A percentile compares a stretch with the other conserved stretches of the same genome.
phyloP scores from a whole-genome alignment of 371 early-diverging fungal species.

The Circinella umbellata region DNA sequence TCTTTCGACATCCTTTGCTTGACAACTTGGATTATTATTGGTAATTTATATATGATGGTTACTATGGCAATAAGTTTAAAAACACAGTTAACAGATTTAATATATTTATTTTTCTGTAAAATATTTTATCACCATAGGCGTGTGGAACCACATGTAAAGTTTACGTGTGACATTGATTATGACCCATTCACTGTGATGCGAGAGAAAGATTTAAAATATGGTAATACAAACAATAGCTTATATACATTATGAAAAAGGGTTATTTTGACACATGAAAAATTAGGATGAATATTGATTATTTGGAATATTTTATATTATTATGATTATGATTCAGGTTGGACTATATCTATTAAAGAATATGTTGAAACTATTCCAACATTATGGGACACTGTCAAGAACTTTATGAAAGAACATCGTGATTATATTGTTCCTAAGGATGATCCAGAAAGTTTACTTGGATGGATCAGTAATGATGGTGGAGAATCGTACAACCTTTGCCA shows the following conservation, averaged over 20 bases:
- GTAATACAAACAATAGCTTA: conserved; percentile 26
- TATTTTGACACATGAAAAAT: background rate
- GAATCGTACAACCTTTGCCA: conserved; percentile 75
- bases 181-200: conserved; percentile 92
- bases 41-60: conserved; percentile 55
- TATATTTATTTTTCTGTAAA: background rate
- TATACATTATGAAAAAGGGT: no score
- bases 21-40: conserved; percentile 91
- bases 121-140: conserved; percentile 61
- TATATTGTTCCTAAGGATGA: conserved; percentile 24
- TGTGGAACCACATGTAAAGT: conserved; percentile 93
- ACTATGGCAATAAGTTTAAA: conserved; percentile 36
- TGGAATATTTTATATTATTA: background rate
- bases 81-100: background rate
- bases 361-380: conserved; percentile 83
- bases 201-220: conserved; percentile 81
- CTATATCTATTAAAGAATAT: conserved; percentile 81
- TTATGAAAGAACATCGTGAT: conserved; percentile 47
- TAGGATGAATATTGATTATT: background rate
- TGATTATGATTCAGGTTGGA: conserved; percentile 58
- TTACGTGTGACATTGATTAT: conserved; percentile 87
- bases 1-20: conserved; percentile 82
- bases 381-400: conserved; percentile 70
- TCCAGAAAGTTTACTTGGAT: conserved; percentile 34
- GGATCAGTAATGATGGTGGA: conserved; percentile 50